Base-by-base conservation (phyloP, 371 early-diverging fungal genomes). In the Mortierella sp. region DNA sequence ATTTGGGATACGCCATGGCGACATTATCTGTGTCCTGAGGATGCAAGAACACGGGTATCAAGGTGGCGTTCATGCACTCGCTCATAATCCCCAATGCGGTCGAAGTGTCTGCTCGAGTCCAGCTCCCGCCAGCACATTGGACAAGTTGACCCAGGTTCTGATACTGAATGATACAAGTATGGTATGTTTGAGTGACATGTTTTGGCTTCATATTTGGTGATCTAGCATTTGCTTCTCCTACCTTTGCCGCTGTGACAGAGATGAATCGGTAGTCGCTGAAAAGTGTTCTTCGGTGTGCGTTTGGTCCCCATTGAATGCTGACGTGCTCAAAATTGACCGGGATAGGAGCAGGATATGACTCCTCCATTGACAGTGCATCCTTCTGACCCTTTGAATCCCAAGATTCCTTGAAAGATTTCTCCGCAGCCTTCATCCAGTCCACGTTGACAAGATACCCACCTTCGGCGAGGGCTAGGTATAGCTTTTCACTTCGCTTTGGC, bases 401-500 rank as follows among this genome's bases (percentile, higher is more conserved):
- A 1, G 63, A 67, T 2, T 45, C 63, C 13, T 57, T 51, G 25
- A 67, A 60, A 0, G 53, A 59, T 0, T 1, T 34, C 22, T 54
- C 48, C 52, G 46, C 52, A 7, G 54, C 63, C 16, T 44, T 48
- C 17, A 67, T 48, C 74, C 74, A 73, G 0, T 21, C 48, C 0
- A 43, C 14, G 13, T 57, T 34, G 14, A 73, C 68, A 44, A 67
- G 25, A 25, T 73, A 48, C 8, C 63, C 74, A n/a, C 74, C 74
- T 37, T 73, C 67, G 13, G 67, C 63, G 8, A 73, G 63, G 12
- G 74, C 74, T 13, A 67, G 67, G 22, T 40, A 67, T 19, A 63
- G 37, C 25, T 63, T 67, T 17, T 67, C 67, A 16, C 67, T 63
- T 12, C 41, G 48, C 22, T 73, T 73, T 29, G 60, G 52, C 34